These are phyloP conservation scores for Tolypocladium ovalisporum DNA, from an alignment of 2,329 filamentous ascomycete species.

Conservation along the genomic window DNA sequence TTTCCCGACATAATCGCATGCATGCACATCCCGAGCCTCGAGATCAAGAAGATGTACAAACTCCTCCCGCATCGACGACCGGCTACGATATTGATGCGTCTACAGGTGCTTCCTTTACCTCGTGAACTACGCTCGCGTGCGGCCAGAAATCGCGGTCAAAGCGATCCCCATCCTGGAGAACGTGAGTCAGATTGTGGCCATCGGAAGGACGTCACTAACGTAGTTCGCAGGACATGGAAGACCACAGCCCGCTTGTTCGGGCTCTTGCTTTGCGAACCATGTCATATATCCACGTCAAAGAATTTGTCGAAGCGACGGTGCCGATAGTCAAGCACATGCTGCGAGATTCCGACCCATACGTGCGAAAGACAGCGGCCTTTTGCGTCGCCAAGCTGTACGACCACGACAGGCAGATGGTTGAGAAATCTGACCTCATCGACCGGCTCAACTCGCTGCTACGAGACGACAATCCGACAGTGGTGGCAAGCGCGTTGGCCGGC, in stretches of 20 bases:
- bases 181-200: slow-evolving; percentile 32
- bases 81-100: background rate
- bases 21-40: slow-evolving; percentile 88
- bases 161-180: slow-evolving; percentile 79
- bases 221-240: slow-evolving; percentile 74
- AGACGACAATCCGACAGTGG: slow-evolving; percentile 95
- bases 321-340: slow-evolving; percentile 74
- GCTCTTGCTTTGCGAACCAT: slow-evolving; percentile 89
- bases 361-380: slow-evolving; percentile 93
- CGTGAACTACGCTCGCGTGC: slow-evolving; percentile 92
- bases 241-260: slow-evolving; percentile 82
- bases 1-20: slow-evolving; percentile 93
- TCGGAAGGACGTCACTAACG: slow-evolving; percentile 6
- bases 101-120: slow-evolving; percentile 91
- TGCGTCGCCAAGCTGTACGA: slow-evolving; percentile 97
- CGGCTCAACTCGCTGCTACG: slow-evolving; percentile 78
- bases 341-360: slow-evolving; percentile 83
- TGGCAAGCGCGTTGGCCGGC: slow-evolving; percentile 82
- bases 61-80: slow-evolving; percentile 13
- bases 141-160: slow-evolving; percentile 87
- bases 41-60: slow-evolving; percentile 98
- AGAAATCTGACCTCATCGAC: slow-evolving; percentile 85
- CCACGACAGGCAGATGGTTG: slow-evolving; percentile 83
- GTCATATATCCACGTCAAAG: slow-evolving; percentile 92
- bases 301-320: slow-evolving; percentile 88